A percentile compares a stretch with the other conserved stretches of the same genome.
phyloP scores from a whole-genome alignment of 495 filamentous ascomycete species.

The Parachaetomium inaequale region DNA sequence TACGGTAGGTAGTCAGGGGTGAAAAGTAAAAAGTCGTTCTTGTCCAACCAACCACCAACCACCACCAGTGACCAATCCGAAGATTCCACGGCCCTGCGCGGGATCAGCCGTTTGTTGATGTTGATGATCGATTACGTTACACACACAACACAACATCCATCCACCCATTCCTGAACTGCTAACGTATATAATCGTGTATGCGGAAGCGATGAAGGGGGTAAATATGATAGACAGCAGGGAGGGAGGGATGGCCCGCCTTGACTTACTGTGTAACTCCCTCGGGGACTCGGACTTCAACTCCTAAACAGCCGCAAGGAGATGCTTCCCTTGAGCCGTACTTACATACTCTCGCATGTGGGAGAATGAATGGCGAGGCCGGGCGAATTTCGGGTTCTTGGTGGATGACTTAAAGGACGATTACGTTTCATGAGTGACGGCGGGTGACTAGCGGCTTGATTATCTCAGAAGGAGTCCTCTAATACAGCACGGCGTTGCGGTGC shows the following conservation, averaged over 20 bases:
- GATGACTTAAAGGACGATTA: too few relatives aligned
- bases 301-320: not conserved
- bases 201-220: not conserved
- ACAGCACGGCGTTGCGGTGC: too few relatives aligned
- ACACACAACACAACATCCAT: too few relatives aligned
- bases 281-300: not conserved
- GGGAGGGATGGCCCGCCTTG: not conserved
- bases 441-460: not conserved
- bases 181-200: too few relatives aligned
- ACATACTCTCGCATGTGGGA: too few relatives aligned
- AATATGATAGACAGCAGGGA: not conserved
- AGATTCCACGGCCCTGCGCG: too few relatives aligned
- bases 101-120: too few relatives aligned
- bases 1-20: not conserved
- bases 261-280: not conserved
- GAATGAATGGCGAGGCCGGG: too few relatives aligned
- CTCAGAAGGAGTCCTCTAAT: not conserved
- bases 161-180: too few relatives aligned
- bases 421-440: not conserved
- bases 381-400: not conserved
- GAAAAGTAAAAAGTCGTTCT: not conserved
- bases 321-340: not conserved
- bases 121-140: too few relatives aligned
- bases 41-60: not conserved
- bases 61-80: too few relatives aligned